Evolutionary conservation across 169 alveolate genomes (phyloP), one percentile per base, ranked within the genome.

Genomic region (Eimeria praecox): DNA sequence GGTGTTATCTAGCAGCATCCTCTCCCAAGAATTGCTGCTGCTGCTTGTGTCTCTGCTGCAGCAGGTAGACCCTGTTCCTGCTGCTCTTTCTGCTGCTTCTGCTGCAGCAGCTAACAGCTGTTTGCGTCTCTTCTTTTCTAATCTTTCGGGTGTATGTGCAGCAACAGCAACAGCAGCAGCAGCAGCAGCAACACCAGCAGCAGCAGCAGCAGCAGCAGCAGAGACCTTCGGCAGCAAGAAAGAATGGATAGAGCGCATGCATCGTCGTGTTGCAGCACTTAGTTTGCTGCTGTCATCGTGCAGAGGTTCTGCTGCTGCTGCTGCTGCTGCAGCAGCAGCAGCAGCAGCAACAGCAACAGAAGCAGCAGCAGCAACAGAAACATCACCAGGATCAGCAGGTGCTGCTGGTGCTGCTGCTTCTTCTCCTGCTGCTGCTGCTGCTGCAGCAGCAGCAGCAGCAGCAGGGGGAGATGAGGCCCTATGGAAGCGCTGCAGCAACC

Each of bases 351-450:
- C 59, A 49, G 5, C 12, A 49, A 9, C 59, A 49, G 59, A 49
- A 9, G 59, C 59, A 49, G 59, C 6, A 49, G n/a, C n/a, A n/a
- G n/a, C n/a, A n/a, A n/a, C n/a, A n/a, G n/a, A n/a, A n/a, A n/a
- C n/a, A n/a, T n/a, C n/a, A n/a, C n/a, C n/a, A n/a, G n/a, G n/a
- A n/a, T n/a, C n/a, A n/a, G n/a, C n/a, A 38, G 30, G 69, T 2
- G 42, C 89, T 78, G 89, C 89, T 44, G 89, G 69, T 78, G 89
- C 89, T 78, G 89, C 89, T 46, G 64, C 83, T 40, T 30, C 75
- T 62, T 33, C 75, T 62, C 40, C 75, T 6, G 40, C 83, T 16
- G 54, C 66, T 56, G n/a, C 27, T 27, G 66, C 66, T 12, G 14
- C 66, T 12, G 66, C 12, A 56, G 80, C 80, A 69, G 44, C 83